Base-by-base conservation (phyloP, 1,139 yeast genomes). In the Torulaspora pretoriensis region DNA sequence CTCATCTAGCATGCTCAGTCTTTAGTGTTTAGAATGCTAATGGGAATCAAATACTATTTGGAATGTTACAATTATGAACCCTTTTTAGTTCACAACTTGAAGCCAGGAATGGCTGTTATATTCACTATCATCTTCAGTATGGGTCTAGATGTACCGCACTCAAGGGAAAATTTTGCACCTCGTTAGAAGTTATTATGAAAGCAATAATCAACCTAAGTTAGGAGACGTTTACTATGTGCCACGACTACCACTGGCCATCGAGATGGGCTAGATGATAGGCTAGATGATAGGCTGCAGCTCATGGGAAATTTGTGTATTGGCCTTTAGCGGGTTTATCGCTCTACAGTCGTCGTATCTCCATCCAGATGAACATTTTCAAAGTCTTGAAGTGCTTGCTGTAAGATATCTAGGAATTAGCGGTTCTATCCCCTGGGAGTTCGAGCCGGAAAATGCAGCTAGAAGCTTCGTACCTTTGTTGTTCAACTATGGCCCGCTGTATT, bases 361-460 rank as follows among this genome's bases (percentile, higher is more conserved):
- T 56, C 98, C 98, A 0, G 99, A 94, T 70, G 99, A 94, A 67
- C 96, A 90, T 63, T 87, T 88, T 63, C 99, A 94, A 64, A 79
- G 83, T 17, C 75, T 94, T 27, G 95, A 89, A 60, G 81, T 86
- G 0, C 61, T 92, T 14, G 73, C 52, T 10, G 40, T 33, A 6
- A 59, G 66, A 29, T 63, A 80, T 26, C 70, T 76, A 42, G 76
- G 75, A 4, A 77, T 72, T 67, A 67, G 73, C 32, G 75, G 80
- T 1, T 73, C 77, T 23, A 60, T 75, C 2, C 89, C 97, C 0
- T 94, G 98, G 99, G 99, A 94, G 61, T 92, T 87, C 63, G 61
- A 71, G 1, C 56, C 69, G 0, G 68, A 59, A 0, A 47, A 61
- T 6, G 90, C 95, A 0, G 82, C 92, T 1, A 70, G 98, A 50